Base-by-base conservation (phyloP, 306 rosid genomes). In the Pyrus pyrifolia region DNA sequence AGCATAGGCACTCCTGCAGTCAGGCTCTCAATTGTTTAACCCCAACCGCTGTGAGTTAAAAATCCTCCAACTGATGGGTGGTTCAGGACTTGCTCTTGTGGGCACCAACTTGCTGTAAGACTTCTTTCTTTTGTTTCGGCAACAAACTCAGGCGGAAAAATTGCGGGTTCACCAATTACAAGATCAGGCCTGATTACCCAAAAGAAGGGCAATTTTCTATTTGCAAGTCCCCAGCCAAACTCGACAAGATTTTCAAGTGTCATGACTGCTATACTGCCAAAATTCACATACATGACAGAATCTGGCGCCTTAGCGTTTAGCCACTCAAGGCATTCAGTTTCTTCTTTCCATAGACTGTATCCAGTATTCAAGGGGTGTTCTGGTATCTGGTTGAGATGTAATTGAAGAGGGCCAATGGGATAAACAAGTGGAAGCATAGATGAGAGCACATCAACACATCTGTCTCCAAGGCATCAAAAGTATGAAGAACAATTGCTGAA, bases 1-100 rank as follows among this genome's bases (percentile, higher is more conserved):
- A 73, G 58, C 77, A 73, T 73, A 12, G 77, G 77, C 22, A 73
- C 77, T 42, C 69, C 77, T 0, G 77, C 59, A 17, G 42, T 30
- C 4, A 25, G 0, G 57, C 63, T 67, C 55, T 67, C 55, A 22
- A 67, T 22, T 0, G 71, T 67, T 19, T 27, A 68, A 68, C 23
- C 31, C 46, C 74, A 70, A 27, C 74, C 62, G 11, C 46, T 49
- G 46, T 70, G 74, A 11, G 63, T 51, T 3, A 70, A 18, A 6
- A 70, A 70, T 2, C 62, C 74, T 51, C 74, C 63, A 10, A 70
- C 45, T 27, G 74, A 51, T 4, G 25, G 29, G 4, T 70, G 74
- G 63, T 70, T 51, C 1, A 70, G 63, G 25, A 70, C 29, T 30
- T 49, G 29, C 27, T 70, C 74, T 52, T 70, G 63, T 29, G 74